Conservation (phyloP, 352 stramenopile species). For the Phytophthora kernoviae region DNA sequence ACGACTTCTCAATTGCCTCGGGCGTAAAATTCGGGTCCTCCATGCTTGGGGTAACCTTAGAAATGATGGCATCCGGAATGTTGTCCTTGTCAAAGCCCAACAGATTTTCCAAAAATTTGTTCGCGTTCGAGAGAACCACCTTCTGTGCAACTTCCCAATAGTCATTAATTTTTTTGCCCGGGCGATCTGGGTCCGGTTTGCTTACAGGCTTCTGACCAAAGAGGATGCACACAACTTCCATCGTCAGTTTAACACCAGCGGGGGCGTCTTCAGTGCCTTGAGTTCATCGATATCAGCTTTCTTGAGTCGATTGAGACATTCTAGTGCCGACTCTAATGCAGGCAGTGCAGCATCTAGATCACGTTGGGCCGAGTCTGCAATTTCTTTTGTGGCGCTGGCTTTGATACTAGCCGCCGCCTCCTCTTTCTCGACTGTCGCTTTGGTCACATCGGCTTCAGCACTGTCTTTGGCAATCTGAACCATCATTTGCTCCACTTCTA, state of each 20-base stretch:
- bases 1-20: constrained; percentile 92
- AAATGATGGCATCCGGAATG: constrained; percentile 89
- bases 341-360: constrained; percentile 90
- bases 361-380: constrained; percentile 86
- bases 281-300: constrained; percentile 93
- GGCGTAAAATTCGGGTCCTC: constrained; percentile 91
- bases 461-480: constrained; percentile 90
- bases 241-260: constrained; percentile 90
- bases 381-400: constrained; percentile 88
- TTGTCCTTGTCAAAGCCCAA: constrained; percentile 94
- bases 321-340: constrained; percentile 84
- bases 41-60: constrained; percentile 85
- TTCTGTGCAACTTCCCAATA: constrained; percentile 92
- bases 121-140: constrained; percentile 91
- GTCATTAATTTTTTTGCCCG: constrained; percentile 92
- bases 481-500: constrained; percentile 92
- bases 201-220: constrained; percentile 92
- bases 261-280: constrained; percentile 92
- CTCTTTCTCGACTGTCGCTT: constrained; percentile 87
- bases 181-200: constrained; percentile 85
- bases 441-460: constrained; percentile 88
- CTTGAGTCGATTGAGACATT: constrained; percentile 91
- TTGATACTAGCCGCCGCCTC: constrained; percentile 88
- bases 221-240: constrained; percentile 92
- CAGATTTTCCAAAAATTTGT: constrained; percentile 91